Percentiles rank a stretch among this genome's conserved stretches.
These are phyloP conservation scores for Hysterangium stoloniferum DNA, from an alignment of 768 basidiomycete species.

Conservation along the genomic window DNA sequence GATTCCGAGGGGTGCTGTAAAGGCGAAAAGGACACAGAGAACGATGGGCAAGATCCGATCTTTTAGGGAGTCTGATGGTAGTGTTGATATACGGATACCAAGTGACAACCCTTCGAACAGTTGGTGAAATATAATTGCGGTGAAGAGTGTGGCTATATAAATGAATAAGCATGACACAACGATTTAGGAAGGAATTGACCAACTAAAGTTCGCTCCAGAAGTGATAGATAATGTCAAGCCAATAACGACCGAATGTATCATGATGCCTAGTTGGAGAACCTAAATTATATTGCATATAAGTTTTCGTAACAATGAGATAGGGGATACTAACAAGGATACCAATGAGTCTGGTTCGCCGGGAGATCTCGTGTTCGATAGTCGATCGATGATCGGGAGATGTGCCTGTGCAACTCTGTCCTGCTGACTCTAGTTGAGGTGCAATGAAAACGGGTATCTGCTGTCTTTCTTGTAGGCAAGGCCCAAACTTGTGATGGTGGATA, in stretches of 20 bases:
- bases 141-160: slow-evolving; percentile 54
- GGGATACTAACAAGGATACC: slow-evolving; percentile 54
- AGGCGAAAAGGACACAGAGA: slow-evolving; percentile 29
- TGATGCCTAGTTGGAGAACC: slow-evolving; percentile 78
- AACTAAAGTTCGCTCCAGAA: slow-evolving; percentile 62
- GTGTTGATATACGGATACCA: slow-evolving; percentile 67
- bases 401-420: neutral
- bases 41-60: slow-evolving; percentile 15
- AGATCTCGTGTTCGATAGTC: slow-evolving; percentile 26
- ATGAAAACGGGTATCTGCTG: neutral
- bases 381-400: no score
- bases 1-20: slow-evolving; percentile 71
- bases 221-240: slow-evolving; percentile 71
- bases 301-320: neutral
- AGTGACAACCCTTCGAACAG: slow-evolving; percentile 79
- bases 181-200: neutral
- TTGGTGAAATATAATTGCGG: slow-evolving; percentile 76
- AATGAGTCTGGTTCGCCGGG: slow-evolving; percentile 51
- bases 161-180: neutral
- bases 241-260: slow-evolving; percentile 78
- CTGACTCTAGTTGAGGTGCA: neutral
- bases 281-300: slow-evolving; percentile 20
- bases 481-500: slow-evolving; percentile 3
- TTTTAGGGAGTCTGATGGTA: slow-evolving; percentile 36
- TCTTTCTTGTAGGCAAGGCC: neutral